Evolutionary conservation across 306 rosid genomes (phyloP).

Genomic region (Acacia crassicarpa): DNA sequence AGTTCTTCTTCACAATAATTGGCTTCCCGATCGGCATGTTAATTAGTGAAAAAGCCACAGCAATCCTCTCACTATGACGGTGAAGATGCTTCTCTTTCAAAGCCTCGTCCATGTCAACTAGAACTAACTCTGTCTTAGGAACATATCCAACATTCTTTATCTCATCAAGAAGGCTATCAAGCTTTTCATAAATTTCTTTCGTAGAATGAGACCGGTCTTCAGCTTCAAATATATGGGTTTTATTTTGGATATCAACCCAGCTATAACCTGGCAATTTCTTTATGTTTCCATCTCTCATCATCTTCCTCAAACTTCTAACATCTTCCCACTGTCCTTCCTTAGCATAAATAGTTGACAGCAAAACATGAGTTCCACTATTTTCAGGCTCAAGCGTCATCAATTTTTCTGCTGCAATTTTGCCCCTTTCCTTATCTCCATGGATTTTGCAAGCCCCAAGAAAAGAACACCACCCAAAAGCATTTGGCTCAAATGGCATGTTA

Average conservation of each 20-base stretch:
- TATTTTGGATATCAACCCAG: slow-evolving; percentile 58
- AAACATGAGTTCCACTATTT: slow-evolving; percentile 50
- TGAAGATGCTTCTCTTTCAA: slow-evolving; percentile 50
- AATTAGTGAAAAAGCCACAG: slow-evolving; percentile 50
- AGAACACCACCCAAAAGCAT: slow-evolving; percentile 66
- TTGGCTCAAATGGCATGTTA: slow-evolving; percentile 57
- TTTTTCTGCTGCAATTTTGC: slow-evolving; percentile 51
- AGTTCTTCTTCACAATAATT: slow-evolving; percentile 58
- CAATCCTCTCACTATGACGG: slow-evolving; percentile 61
- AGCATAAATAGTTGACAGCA: slow-evolving; percentile 56
- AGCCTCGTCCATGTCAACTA: slow-evolving; percentile 43
- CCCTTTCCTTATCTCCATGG: slow-evolving; percentile 54
- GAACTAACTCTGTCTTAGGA: slow-evolving; percentile 40
- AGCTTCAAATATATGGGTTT: slow-evolving; percentile 53
- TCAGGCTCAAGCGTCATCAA: slow-evolving; percentile 57
- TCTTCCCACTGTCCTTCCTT: slow-evolving; percentile 57
- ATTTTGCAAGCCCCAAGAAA: slow-evolving; percentile 56
- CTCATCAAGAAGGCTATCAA: slow-evolving; percentile 44
- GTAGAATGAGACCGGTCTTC: slow-evolving; percentile 59
- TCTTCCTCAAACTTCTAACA: slow-evolving; percentile 50
- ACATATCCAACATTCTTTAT: slow-evolving; percentile 56
- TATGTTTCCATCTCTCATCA: slow-evolving; percentile 44
- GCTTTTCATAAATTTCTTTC: slow-evolving; percentile 52
- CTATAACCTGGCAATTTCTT: slow-evolving; percentile 61
- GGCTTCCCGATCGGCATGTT: slow-evolving; percentile 46